A percentile compares a stretch with the other conserved stretches of the same genome.
Evolutionary conservation across 2,329 filamentous ascomycete species (phyloP).

Genomic region (Polychaeton citri): DNA sequence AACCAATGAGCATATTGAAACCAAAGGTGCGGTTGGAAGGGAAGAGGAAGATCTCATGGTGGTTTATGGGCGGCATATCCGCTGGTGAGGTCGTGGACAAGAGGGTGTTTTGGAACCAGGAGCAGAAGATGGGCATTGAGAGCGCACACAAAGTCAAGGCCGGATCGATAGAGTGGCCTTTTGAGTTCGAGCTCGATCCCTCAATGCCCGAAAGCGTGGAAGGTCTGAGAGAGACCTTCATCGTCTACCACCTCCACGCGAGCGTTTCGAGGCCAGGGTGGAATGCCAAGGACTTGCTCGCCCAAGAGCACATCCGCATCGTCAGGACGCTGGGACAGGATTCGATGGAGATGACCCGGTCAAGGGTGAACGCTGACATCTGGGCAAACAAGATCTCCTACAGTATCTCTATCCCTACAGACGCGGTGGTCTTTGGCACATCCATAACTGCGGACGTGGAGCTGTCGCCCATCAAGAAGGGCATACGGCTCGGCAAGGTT

Average conservation of each 20-base stretch:
- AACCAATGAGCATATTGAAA: conserved; percentile 33
- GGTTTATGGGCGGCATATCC: conserved; percentile 22
- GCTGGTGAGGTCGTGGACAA: conserved; percentile 31
- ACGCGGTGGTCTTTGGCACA: conserved; percentile 90
- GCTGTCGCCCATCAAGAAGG: conserved; percentile 79
- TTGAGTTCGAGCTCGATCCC: conserved; percentile 33
- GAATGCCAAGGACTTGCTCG: conserved; percentile 72
- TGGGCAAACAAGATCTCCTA: conserved; percentile 98
- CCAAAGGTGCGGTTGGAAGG: conserved; percentile 34
- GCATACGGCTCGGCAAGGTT: conserved; percentile 71
- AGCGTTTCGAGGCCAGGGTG: conserved; percentile 69
- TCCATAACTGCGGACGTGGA: conserved; percentile 71
- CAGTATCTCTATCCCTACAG: conserved; percentile 82
- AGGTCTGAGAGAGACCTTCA: conserved; percentile 70
- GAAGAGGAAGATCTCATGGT: conserved; percentile 33
- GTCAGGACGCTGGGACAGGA: conserved; percentile 41
- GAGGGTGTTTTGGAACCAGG: conserved; percentile 32
- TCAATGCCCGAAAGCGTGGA: conserved; percentile 72
- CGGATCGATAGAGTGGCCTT: conserved; percentile 36
- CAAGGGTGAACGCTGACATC: conserved; percentile 64
- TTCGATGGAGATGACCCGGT: conserved; percentile 52
- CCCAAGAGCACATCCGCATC: conserved; percentile 50
- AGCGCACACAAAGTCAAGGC: conserved; percentile 37
- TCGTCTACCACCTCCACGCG: conserved; percentile 84
- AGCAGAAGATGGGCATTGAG: conserved; percentile 30